Evolutionary conservation across 208 protist genomes (phyloP).

Genomic region (Wallacemonas sp.): DNA sequence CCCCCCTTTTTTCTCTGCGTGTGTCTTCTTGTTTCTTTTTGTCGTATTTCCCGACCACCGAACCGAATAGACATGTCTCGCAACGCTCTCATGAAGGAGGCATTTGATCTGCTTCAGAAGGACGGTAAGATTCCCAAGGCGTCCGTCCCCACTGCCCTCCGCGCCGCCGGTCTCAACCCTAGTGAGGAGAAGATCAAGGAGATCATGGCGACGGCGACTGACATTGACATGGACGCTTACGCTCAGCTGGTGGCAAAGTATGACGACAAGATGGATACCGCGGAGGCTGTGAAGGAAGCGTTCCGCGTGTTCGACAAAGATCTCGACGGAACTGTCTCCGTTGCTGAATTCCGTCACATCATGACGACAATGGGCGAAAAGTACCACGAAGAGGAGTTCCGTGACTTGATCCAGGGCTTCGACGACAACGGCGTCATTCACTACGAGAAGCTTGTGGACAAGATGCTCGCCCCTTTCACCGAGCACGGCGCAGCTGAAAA

Average conservation of each 20-base stretch:
- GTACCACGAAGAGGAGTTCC: constrained; percentile 94
- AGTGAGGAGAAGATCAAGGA: constrained; percentile 91
- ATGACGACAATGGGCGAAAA: constrained; percentile 98
- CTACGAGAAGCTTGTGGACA: constrained; percentile 89
- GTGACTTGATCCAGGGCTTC: constrained; percentile 92
- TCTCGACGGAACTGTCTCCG: constrained; percentile 93
- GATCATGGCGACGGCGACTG: constrained; percentile 75
- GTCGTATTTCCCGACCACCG: too few relatives aligned
- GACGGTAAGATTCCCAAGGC: constrained; percentile 88
- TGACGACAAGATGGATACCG: constrained; percentile 90
- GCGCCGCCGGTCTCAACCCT: constrained; percentile 90
- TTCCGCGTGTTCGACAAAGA: constrained; percentile 98
- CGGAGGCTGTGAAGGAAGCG: constrained; percentile 95
- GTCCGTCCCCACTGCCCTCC: constrained; percentile 82
- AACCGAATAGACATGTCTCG: constrained; percentile 46
- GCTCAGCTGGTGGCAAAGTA: constrained; percentile 82
- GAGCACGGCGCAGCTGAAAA: constrained; percentile 71
- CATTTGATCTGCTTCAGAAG: constrained; percentile 90
- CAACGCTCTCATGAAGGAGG: constrained; percentile 79
- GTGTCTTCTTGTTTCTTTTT: neutral
- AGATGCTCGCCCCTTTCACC: constrained; percentile 91
- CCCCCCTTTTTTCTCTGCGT: too few relatives aligned
- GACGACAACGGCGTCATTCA: constrained; percentile 90
- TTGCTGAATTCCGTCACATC: constrained; percentile 96
- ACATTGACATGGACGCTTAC: constrained; percentile 85